Evolutionary conservation across 495 filamentous ascomycete species (phyloP).

Genomic region (Annulohypoxylon stygium): DNA sequence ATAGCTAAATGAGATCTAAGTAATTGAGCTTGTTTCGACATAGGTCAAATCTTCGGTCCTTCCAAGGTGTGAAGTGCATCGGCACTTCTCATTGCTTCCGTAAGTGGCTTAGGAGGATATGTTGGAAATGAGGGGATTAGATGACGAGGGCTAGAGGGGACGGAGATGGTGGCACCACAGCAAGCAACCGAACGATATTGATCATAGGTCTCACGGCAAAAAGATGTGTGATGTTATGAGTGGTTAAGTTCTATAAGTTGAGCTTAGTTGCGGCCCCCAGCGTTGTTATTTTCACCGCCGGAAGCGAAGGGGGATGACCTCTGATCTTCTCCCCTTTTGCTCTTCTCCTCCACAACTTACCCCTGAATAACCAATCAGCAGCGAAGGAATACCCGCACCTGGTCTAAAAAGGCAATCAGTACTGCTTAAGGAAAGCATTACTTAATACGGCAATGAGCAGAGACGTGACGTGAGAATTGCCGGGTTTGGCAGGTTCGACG

Average conservation of each 20-base stretch:
- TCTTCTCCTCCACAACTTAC: background rate
- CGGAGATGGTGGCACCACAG: constrained; percentile 13
- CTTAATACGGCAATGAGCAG: background rate
- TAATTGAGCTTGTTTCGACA: background rate
- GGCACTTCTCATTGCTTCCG: background rate
- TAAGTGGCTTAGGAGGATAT: background rate
- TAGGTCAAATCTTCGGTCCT: background rate
- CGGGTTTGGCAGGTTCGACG: constrained; percentile 5
- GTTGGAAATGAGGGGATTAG: background rate
- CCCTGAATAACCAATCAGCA: background rate
- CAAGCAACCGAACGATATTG: constrained; percentile 4
- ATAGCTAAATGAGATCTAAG: background rate
- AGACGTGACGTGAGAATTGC: constrained; percentile 14
- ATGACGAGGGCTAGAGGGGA: background rate
- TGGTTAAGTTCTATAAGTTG: constrained; percentile 27
- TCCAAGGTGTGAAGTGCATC: background rate
- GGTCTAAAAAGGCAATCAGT: constrained; percentile 11
- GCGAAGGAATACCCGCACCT: constrained; percentile 11
- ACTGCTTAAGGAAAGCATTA: constrained; percentile 13
- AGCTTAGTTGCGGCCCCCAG: constrained; percentile 28
- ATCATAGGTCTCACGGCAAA: background rate
- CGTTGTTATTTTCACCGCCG: constrained; percentile 10
- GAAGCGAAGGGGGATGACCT: constrained; percentile 19
- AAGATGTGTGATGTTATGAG: constrained; percentile 21
- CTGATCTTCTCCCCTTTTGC: constrained; percentile 10